Percentiles rank a stretch among this genome's conserved stretches.
Evolutionary conservation across 2,329 filamentous ascomycete species (phyloP).

Genomic region (Aspergillus neoniger): DNA sequence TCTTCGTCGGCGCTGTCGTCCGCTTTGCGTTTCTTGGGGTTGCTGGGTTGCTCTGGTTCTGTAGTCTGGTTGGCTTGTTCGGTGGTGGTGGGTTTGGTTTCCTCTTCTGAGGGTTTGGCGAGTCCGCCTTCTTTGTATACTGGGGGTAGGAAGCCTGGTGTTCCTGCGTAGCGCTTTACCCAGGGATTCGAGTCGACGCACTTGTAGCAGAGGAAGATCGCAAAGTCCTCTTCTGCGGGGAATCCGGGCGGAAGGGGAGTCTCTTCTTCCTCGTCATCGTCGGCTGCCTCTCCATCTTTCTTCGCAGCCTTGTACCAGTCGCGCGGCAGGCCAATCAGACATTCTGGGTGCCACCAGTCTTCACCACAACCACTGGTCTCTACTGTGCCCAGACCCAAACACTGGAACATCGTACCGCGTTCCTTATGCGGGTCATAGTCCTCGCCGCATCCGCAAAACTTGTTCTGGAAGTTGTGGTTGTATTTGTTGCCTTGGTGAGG

Average conservation of each 20-base stretch:
- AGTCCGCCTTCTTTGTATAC: slow-evolving; percentile 55
- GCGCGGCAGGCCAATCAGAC: slow-evolving; percentile 76
- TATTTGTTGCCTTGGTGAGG: slow-evolving; percentile 75
- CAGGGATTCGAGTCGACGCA: slow-evolving; percentile 85
- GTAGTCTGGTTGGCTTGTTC: not conserved
- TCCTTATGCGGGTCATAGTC: slow-evolving; percentile 87
- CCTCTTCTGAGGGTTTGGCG: slow-evolving; percentile 7
- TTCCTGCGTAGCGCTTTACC: slow-evolving; percentile 85
- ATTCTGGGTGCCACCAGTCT: slow-evolving; percentile 97
- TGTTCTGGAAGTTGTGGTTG: slow-evolving; percentile 93
- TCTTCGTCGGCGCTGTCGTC: slow-evolving; percentile 40
- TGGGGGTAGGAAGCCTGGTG: slow-evolving; percentile 74
- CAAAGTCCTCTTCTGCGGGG: slow-evolving; percentile 84
- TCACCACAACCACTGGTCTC: slow-evolving; percentile 90
- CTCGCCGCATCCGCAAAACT: slow-evolving; percentile 85
- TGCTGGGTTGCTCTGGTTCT: slow-evolving; percentile 20
- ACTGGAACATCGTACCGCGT: slow-evolving; percentile 98
- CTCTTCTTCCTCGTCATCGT: slow-evolving; percentile 53
- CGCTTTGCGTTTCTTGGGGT: slow-evolving; percentile 67
- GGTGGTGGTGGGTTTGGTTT: not conserved
- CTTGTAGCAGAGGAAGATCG: slow-evolving; percentile 90
- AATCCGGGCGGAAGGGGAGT: slow-evolving; percentile 79
- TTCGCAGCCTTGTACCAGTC: slow-evolving; percentile 56
- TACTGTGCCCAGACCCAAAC: slow-evolving; percentile 76
- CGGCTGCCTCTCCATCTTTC: slow-evolving; percentile 22